Evolutionary conservation across 345 rosid species (phyloP), one percentile per base, ranked within the genome.

Genomic region (Brassica nigra): DNA sequence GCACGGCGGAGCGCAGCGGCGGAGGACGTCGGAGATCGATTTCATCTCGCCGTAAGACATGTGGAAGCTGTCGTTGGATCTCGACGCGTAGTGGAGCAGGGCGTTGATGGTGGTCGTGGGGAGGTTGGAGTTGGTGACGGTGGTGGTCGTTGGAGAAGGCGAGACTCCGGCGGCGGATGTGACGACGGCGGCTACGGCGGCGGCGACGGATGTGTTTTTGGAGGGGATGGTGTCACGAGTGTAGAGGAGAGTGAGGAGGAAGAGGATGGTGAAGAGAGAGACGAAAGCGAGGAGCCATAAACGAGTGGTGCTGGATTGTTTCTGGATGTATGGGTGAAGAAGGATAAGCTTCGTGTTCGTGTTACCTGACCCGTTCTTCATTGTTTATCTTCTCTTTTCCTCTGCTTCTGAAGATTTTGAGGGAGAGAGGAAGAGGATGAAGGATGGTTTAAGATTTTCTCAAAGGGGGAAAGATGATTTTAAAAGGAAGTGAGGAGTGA

Each of bases 291-390:
- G 93, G 23, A 93, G 92, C 98, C 98, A 95, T 85, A 91, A 20
- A 2, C 93, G 93, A 81, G 85, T 91, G 1, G 98, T 83, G 82
- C 86, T 84, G 12, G 95, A 94, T 84, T 95, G 99, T 76, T 95
- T 95, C 49, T 91, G 99, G 81, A 91, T 87, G 67, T 95, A 92
- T 1, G 98, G 99, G 54, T 92, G 99, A 47, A 95, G 92, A 58
- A 95, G 97, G 77, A 95, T 95, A 30, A 95, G 92, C 84, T 91
- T 95, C 0, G 98, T 91, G 87, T 91, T 92, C 83, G 78, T 84
- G 82, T 67, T 81, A 81, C 82, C 89, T 66, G 70, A 66, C 77
- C 68, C 81, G 85, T 74, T 90, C 88, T 90, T 95, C 95, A 89
- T 93, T 18, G 18, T 29, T 36, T 49, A 23, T 47, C 23, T 62